Conservation (phyloP, 2,329 filamentous ascomycete genomes). For the Ramularia collo-cygni region DNA sequence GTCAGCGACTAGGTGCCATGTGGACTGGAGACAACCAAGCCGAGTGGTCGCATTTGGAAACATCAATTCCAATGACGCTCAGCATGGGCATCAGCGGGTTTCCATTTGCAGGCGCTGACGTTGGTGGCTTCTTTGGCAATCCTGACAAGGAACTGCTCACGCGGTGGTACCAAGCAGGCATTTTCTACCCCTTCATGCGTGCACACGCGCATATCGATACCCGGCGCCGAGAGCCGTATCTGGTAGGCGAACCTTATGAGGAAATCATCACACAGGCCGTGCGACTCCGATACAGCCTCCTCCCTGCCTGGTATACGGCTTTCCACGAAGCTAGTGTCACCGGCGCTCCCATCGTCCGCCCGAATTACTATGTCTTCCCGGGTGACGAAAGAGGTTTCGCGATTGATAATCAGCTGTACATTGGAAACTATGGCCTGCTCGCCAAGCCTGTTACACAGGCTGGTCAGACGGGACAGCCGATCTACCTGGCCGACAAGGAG, state of each 20-base stretch:
- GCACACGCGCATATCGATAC: constrained; percentile 96
- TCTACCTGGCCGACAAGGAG: constrained; percentile 85
- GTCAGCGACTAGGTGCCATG: constrained; percentile 87
- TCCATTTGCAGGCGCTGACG: constrained; percentile 90
- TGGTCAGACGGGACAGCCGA: constrained; percentile 62
- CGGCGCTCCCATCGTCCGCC: constrained; percentile 80
- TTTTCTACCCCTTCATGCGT: constrained; percentile 97
- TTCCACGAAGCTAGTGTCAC: constrained; percentile 82
- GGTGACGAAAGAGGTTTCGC: constrained; percentile 78
- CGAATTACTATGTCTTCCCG: constrained; percentile 90
- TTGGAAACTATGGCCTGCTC: constrained; percentile 83
- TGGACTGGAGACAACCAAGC: constrained; percentile 99
- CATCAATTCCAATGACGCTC: constrained; percentile 85
- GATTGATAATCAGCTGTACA: constrained; percentile 87
- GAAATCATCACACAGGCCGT: constrained; percentile 81
- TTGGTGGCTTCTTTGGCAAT: constrained; percentile 97
- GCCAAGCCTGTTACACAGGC: constrained; percentile 83
- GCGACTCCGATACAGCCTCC: constrained; percentile 77
- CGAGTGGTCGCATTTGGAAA: constrained; percentile 83
- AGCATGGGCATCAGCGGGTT: constrained; percentile 89
- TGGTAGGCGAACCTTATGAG: constrained; percentile 76
- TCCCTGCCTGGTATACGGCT: constrained; percentile 94
- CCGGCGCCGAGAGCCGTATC: constrained; percentile 86
- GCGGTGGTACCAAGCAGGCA: constrained; percentile 93
- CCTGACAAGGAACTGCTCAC: constrained; percentile 85